phyloP scores from a whole-genome alignment of 768 basidiomycete species.

The Gymnopilus dilepis region DNA sequence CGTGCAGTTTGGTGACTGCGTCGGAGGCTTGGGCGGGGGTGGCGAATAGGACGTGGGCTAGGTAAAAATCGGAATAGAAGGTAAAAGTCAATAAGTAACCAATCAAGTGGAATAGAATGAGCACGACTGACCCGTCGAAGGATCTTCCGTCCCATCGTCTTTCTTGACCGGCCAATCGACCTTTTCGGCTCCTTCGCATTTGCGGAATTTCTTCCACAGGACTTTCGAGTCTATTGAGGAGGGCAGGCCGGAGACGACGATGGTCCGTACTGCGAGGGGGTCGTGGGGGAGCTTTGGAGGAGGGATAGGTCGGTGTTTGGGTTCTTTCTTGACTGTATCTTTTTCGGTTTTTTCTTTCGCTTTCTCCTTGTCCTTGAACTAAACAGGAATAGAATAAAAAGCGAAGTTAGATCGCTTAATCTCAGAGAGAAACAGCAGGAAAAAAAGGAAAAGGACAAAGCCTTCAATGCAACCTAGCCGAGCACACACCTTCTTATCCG shows the following conservation, averaged over 20 bases:
- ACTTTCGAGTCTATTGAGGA: conserved; percentile 62
- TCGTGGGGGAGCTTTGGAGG: conserved; percentile 53
- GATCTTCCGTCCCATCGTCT: conserved; percentile 51
- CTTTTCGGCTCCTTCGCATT: conserved; percentile 76
- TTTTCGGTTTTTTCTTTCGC: conserved; percentile 36
- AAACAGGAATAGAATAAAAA: conserved; percentile 5
- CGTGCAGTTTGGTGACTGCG: conserved; percentile 83
- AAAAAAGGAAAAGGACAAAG: neutral
- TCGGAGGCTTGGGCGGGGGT: conserved; percentile 70
- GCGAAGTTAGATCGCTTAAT: neutral
- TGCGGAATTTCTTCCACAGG: conserved; percentile 88
- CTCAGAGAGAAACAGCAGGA: neutral
- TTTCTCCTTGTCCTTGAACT: conserved; percentile 53
- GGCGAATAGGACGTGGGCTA: conserved; percentile 77
- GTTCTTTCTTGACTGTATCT: conserved; percentile 41
- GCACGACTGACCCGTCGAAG: conserved; percentile 49
- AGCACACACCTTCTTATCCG: conserved; percentile 75
- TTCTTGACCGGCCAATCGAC: conserved; percentile 70
- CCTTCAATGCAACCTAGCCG: too few species aligned
- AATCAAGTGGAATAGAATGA: neutral
- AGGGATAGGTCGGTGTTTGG: conserved; percentile 42
- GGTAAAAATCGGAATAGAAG: neutral
- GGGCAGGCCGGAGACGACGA: conserved; percentile 79
- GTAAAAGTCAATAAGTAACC: too few species aligned
- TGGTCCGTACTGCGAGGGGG: conserved; percentile 83